phyloP scores from a whole-genome alignment of 306 rosid species.

The Dalbergia oliveri region DNA sequence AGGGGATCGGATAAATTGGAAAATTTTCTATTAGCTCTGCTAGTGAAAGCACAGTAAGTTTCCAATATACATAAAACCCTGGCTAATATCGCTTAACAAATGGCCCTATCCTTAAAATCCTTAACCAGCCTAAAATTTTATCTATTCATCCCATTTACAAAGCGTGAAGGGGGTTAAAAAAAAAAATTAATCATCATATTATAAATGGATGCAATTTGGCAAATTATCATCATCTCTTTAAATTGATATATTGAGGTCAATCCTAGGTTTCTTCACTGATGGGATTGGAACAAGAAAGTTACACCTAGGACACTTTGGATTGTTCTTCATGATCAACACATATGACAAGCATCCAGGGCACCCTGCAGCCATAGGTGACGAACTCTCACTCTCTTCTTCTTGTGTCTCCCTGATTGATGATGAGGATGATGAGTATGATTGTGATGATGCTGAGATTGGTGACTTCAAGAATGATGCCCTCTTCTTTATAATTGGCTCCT shows the following conservation, averaged over 20 bases:
- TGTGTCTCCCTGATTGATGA: slow-evolving; percentile 71
- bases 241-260: slow-evolving; percentile 86
- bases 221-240: slow-evolving; percentile 49
- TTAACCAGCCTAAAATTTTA: slow-evolving; percentile 38
- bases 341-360: slow-evolving; percentile 95
- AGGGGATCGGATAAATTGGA: slow-evolving; percentile 3
- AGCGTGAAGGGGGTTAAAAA: not conserved
- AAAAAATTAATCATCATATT: slow-evolving; percentile 24
- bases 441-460: slow-evolving; percentile 57
- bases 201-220: slow-evolving; percentile 33
- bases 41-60: slow-evolving; percentile 47
- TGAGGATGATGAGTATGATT: slow-evolving; percentile 70
- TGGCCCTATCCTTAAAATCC: slow-evolving; percentile 46
- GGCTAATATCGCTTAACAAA: slow-evolving; percentile 48
- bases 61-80: slow-evolving; percentile 65
- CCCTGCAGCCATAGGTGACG: slow-evolving; percentile 89
- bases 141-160: slow-evolving; percentile 78
- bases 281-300: slow-evolving; percentile 75
- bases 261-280: slow-evolving; percentile 77
- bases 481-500: slow-evolving; percentile 66
- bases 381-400: slow-evolving; percentile 70
- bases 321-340: slow-evolving; percentile 83
- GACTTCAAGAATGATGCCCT: slow-evolving; percentile 66
- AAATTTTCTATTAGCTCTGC: slow-evolving; percentile 50
- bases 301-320: slow-evolving; percentile 95